Evolutionary conservation across 108 stramenopile genomes (phyloP).

Genomic region (Seminavis robusta): DNA sequence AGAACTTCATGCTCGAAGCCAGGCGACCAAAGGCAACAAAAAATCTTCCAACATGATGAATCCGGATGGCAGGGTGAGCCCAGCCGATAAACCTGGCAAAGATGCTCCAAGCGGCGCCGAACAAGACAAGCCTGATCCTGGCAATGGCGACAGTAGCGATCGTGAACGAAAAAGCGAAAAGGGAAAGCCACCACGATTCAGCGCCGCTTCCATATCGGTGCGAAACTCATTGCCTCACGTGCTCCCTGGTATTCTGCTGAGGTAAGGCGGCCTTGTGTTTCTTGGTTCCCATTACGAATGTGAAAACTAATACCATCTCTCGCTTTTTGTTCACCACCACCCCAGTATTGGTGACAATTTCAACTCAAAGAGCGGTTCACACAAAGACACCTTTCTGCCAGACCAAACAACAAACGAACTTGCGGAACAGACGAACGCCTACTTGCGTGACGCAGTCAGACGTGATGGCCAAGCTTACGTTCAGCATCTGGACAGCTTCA

Average conservation of each 20-base stretch:
- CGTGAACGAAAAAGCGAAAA: too few species aligned
- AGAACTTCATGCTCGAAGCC: neutral
- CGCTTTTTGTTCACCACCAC: neutral
- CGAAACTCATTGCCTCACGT: conserved; percentile 80
- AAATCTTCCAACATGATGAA: too few species aligned
- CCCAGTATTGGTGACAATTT: conserved; percentile 70
- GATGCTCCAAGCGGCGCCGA: neutral
- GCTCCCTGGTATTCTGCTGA: conserved; percentile 76
- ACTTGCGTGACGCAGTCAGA: conserved; percentile 72
- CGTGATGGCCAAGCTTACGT: conserved; percentile 74
- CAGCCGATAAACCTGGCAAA: neutral
- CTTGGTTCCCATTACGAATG: neutral
- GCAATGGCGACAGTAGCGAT: too few species aligned
- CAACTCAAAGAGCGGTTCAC: conserved; percentile 24
- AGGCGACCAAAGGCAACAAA: neutral
- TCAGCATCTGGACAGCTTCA: conserved; percentile 81
- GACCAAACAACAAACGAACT: conserved; percentile 82
- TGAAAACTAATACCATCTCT: neutral
- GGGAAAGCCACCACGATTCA: conserved; percentile 20
- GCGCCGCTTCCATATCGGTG: conserved; percentile 72
- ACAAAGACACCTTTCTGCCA: conserved; percentile 72
- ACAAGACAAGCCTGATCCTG: neutral
- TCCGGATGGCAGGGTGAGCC: too few species aligned
- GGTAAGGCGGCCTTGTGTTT: conserved; percentile 1
- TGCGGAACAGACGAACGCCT: conserved; percentile 78